Evolutionary conservation across 2,329 filamentous ascomycete species (phyloP).

Genomic region (Hypoxylon rubiginosum): DNA sequence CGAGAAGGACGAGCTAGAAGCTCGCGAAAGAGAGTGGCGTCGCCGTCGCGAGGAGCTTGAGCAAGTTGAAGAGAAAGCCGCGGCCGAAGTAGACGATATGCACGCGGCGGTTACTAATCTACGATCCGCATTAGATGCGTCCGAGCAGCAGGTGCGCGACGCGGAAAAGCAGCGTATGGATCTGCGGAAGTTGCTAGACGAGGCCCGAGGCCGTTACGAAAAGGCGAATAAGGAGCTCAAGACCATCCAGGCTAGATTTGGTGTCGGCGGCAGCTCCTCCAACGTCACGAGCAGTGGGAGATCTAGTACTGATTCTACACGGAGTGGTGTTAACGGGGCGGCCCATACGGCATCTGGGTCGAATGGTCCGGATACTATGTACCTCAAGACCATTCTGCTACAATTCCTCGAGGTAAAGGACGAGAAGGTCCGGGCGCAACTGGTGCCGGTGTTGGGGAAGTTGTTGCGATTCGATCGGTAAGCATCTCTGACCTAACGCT

Average conservation of each 20-base stretch:
- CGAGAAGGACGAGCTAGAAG: constrained; percentile 83
- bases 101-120: constrained; percentile 82
- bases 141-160: constrained; percentile 86
- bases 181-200: constrained; percentile 80
- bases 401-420: constrained; percentile 88
- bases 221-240: constrained; percentile 79
- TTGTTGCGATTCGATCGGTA: constrained; percentile 82
- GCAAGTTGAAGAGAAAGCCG: constrained; percentile 74
- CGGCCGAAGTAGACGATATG: constrained; percentile 81
- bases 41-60: constrained; percentile 82
- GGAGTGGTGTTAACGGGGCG: constrained; percentile 56
- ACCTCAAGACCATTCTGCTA: constrained; percentile 84
- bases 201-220: constrained; percentile 81
- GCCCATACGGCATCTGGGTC: constrained; percentile 47
- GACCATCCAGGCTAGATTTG: constrained; percentile 63
- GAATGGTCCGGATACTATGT: constrained; percentile 64
- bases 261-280: constrained; percentile 47
- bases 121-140: constrained; percentile 85
- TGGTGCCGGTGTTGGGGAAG: constrained; percentile 83
- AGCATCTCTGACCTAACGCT: constrained; percentile 52
- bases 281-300: constrained; percentile 55
- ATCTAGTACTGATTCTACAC: constrained; percentile 62
- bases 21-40: constrained; percentile 80
- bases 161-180: constrained; percentile 85
- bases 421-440: constrained; percentile 78